Base-by-base conservation (phyloP, 257 asterid species). In the Scutellaria baicalensis region DNA sequence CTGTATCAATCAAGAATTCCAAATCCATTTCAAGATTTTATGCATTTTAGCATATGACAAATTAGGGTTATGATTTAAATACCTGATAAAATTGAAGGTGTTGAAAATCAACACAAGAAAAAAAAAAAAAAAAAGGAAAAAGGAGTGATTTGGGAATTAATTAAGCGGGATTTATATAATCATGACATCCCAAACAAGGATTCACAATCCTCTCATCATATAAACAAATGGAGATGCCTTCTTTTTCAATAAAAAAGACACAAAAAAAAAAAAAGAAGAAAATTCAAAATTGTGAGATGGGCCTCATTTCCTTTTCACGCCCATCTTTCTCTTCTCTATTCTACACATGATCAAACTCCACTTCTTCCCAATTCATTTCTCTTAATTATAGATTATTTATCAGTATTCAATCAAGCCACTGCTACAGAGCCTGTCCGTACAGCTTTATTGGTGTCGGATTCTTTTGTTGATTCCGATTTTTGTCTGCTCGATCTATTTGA, bases 341-440 rank as follows among this genome's bases (percentile, higher is more conserved):
- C n/a, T 9, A 35, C 71, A 55, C n/a, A n/a, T n/a, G 79, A 68
- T 77, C 67, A 56, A 72, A 39, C 52, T 61, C 77, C 77, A 73
- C 61, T 39, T 38, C 33, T 43, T 63, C 21, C 58, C 43, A 52
- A 61, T 43, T 31, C 48, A 18, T 58, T 10, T 27, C 3, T 14
- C 9, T 14, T 17, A 27, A 3, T 10, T 65, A 12, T 23, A 0
- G 9, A 0, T 3, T 18, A 8, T 9, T 16, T 59, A 33, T 58
- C 3, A n/a, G 40, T 17, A 21, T 23, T 57, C 55, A 1, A 12
- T 71, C 9, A 90, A 59, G 94, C 91, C 38, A 91, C 98, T 4
- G 93, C 92, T 55, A 90, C 93, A 0, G 93, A 69, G n/a, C 92
- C 90, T 0, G 80, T 75, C 64, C 86, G 73, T 38, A 86, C 88